Conservation (phyloP, 305 asterid genomes). For the Withania somnifera region DNA sequence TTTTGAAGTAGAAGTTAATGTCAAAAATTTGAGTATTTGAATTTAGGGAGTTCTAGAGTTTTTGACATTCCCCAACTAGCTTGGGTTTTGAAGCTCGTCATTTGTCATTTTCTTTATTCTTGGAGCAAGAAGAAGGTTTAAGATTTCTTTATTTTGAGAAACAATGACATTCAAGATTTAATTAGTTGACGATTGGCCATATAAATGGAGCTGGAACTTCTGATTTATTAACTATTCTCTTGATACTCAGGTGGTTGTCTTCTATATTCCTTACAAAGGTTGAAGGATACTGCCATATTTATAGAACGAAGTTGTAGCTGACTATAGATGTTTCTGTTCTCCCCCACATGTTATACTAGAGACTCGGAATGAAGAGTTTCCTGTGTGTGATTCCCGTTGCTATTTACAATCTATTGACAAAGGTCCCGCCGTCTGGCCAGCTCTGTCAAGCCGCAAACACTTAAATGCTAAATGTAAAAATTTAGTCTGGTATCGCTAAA, state of each 20-base stretch:
- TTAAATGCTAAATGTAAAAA: neutral
- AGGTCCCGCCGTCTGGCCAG: neutral
- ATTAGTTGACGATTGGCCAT: neutral
- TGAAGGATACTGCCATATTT: neutral
- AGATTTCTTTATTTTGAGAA: neutral
- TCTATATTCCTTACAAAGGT: neutral
- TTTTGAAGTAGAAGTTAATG: neutral
- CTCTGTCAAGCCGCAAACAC: neutral
- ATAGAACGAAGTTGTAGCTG: neutral
- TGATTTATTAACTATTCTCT: neutral
- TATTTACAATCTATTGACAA: neutral
- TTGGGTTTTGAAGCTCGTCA: neutral
- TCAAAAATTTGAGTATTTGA: neutral
- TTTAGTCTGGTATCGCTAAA: neutral
- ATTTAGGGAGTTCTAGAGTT: neutral
- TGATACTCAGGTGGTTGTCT: neutral
- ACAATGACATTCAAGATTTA: neutral
- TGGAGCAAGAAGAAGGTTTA: neutral
- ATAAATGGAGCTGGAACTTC: neutral
- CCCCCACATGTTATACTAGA: neutral
- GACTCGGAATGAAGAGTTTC: neutral
- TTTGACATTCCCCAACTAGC: neutral
- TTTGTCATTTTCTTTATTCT: neutral
- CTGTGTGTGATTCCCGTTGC: neutral
- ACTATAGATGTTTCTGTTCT: neutral